A percentile compares a stretch with the other conserved stretches of the same genome.
Conservation (phyloP, 192 early-diverging fungal genomes). For the Podila epigama region DNA sequence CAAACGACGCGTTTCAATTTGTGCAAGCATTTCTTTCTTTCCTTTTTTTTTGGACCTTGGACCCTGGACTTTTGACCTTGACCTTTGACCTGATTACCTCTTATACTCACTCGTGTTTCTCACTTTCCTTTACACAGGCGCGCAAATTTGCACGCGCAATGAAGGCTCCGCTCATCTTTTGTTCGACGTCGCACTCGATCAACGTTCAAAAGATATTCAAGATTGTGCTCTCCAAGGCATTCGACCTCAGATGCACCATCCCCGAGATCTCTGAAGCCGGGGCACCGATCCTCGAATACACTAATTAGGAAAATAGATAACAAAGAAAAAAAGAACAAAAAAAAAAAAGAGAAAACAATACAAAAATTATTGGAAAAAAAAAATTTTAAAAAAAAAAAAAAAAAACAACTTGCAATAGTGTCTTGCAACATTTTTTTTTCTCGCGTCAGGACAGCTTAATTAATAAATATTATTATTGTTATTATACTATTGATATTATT, state of each 20-base stretch:
- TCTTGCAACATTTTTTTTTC: no score
- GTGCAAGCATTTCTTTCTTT: background rate
- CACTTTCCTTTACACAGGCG: conserved; percentile 55
- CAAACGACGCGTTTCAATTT: no score
- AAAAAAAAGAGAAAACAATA: background rate
- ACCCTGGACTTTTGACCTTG: background rate
- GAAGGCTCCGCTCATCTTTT: conserved; percentile 94
- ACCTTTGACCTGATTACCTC: background rate
- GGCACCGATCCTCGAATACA: conserved; percentile 90
- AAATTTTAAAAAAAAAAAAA: no score
- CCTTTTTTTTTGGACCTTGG: no score
- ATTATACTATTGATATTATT: no score
- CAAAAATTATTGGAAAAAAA: no score
- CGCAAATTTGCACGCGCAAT: conserved; percentile 92
- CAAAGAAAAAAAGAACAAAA: background rate
- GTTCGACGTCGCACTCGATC: conserved; percentile 91
- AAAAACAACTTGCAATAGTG: no score
- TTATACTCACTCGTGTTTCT: background rate
- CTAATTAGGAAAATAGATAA: background rate
- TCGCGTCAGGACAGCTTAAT: no score
- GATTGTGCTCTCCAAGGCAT: conserved; percentile 91
- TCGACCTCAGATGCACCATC: conserved; percentile 93
- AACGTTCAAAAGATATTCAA: conserved; percentile 99
- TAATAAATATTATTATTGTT: no score
- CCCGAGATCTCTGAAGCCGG: conserved; percentile 91